phyloP scores from a whole-genome alignment of 164 flowering plant species.

The Warburgia ugandensis region DNA sequence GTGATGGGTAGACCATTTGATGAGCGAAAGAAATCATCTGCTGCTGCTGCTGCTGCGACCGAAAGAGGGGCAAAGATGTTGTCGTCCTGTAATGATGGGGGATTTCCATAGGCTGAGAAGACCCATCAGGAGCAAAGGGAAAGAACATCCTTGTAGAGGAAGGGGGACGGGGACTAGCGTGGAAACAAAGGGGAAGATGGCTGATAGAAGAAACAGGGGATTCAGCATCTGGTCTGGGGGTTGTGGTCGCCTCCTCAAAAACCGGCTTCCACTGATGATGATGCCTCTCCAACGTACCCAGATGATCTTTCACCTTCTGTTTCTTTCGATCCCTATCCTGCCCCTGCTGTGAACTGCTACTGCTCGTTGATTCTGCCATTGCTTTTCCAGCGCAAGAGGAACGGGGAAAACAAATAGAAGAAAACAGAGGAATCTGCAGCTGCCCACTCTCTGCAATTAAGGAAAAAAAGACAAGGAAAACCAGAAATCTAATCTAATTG shows the following conservation, averaged over 20 bases:
- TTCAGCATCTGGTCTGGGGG: conserved; percentile 54
- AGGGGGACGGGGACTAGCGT: background rate
- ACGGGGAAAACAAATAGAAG: background rate
- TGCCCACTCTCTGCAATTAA: conserved; percentile 2
- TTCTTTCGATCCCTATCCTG: conserved; percentile 1
- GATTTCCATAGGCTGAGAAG: conserved; percentile 22
- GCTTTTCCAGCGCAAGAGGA: background rate
- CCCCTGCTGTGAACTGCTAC: background rate
- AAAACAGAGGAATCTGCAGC: conserved; percentile 1
- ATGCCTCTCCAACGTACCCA: conserved; percentile 5
- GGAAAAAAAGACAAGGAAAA: background rate
- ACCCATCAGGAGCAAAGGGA: conserved; percentile 53
- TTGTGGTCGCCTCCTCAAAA: conserved; percentile 52
- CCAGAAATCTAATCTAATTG: background rate
- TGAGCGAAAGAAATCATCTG: conserved; percentile 78
- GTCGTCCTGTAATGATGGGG: conserved; percentile 15
- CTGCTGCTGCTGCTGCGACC: conserved; percentile 22
- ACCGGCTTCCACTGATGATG: conserved; percentile 40
- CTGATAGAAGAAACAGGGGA: conserved; percentile 35
- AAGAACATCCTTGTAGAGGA: conserved; percentile 35
- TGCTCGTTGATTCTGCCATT: conserved; percentile 7
- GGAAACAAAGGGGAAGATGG: conserved; percentile 4
- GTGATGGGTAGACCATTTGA: conserved; percentile 19
- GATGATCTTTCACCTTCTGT: background rate
- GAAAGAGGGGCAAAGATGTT: conserved; percentile 13